phyloP scores from a whole-genome alignment of 257 asterid genomes.

The Penstemon barbatus region DNA sequence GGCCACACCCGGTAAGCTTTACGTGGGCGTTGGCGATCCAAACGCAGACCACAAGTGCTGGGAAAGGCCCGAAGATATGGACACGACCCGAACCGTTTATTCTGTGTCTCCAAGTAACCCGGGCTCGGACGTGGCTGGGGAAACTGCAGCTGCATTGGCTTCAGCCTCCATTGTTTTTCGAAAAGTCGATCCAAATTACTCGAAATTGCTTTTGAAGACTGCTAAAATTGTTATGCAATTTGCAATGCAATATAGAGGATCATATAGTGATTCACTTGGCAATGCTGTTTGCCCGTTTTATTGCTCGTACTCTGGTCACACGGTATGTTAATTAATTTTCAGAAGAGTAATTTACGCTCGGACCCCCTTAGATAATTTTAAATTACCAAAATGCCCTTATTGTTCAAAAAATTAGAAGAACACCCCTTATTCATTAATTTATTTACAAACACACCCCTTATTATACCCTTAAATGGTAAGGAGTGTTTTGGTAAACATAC shows the following conservation, averaged over 20 bases:
- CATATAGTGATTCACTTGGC: constrained; percentile 79
- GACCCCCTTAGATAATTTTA: too few relatives aligned
- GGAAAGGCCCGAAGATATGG: constrained; percentile 96
- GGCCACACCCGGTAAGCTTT: constrained; percentile 67
- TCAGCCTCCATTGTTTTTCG: constrained; percentile 83
- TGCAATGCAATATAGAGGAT: constrained; percentile 65
- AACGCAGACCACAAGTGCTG: constrained; percentile 78
- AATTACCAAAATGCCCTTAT: too few relatives aligned
- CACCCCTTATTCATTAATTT: too few relatives aligned
- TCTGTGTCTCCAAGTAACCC: constrained; percentile 63
- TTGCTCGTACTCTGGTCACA: constrained; percentile 80
- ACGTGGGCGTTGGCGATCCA: constrained; percentile 89
- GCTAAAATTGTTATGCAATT: constrained; percentile 66
- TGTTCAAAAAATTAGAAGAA: too few relatives aligned
- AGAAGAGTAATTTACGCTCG: too few relatives aligned
- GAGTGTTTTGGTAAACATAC: too few relatives aligned
- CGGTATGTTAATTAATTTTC: constrained; percentile 32
- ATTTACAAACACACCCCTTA: too few relatives aligned
- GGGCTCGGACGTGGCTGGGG: constrained; percentile 91
- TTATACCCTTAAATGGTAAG: too few relatives aligned
- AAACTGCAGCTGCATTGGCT: constrained; percentile 89
- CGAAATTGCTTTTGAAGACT: constrained; percentile 48
- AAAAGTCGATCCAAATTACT: constrained; percentile 48
- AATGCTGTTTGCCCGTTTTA: constrained; percentile 73
- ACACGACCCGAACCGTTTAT: constrained; percentile 57